Conservation (phyloP, 2,329 filamentous ascomycete species). For the Arthrobotrys entomopaga region DNA sequence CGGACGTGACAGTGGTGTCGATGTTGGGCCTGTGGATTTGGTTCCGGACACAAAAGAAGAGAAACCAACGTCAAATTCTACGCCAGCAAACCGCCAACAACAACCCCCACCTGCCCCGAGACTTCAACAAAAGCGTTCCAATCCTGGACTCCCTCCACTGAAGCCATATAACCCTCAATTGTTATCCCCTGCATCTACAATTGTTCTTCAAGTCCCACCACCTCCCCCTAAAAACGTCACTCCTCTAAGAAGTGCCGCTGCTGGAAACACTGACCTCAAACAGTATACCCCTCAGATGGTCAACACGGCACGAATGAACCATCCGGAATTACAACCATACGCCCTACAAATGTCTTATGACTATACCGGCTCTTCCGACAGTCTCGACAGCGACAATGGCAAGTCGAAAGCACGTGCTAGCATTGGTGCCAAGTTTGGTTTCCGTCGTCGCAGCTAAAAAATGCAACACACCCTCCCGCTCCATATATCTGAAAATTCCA, state of each 20-base stretch:
- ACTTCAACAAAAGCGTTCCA: conserved; percentile 29
- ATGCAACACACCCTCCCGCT: too few relatives aligned
- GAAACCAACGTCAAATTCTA: conserved; percentile 24
- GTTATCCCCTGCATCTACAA: conserved; percentile 10
- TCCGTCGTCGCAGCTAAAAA: conserved; percentile 18
- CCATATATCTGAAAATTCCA: too few relatives aligned
- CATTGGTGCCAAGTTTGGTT: conserved; percentile 47
- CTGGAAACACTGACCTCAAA: not conserved
- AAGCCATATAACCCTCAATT: conserved; percentile 42
- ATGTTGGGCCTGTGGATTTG: conserved; percentile 33
- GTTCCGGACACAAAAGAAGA: conserved; percentile 19
- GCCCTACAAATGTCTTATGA: conserved; percentile 16
- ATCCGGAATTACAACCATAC: conserved; percentile 12
- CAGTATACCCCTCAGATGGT: not conserved
- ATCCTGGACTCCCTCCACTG: conserved; percentile 28
- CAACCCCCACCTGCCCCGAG: conserved; percentile 1
- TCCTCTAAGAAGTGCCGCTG: conserved; percentile 4
- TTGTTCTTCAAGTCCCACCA: conserved; percentile 13
- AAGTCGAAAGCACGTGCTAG: conserved; percentile 38
- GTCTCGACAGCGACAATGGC: conserved; percentile 36
- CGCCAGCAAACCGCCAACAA: not conserved
- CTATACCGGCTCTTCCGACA: conserved; percentile 48
- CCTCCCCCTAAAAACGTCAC: conserved; percentile 15
- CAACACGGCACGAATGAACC: not conserved
- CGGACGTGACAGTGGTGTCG: conserved; percentile 46